Evolutionary conservation across 352 stramenopile genomes (phyloP).

Genomic region (Phytophthora hybrid): DNA sequence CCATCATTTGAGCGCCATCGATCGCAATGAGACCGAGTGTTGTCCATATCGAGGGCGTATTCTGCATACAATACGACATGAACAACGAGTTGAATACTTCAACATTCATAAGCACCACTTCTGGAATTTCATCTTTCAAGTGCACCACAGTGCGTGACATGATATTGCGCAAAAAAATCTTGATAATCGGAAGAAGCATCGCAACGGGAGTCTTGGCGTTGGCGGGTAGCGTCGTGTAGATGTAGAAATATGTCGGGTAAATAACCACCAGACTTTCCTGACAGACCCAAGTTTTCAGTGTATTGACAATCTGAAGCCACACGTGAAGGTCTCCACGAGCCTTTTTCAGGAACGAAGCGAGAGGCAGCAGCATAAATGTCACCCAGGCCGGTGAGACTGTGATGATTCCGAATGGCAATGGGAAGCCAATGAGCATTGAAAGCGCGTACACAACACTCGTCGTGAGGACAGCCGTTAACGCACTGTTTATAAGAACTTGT

Average conservation of each 20-base stretch:
- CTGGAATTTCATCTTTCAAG: constrained; percentile 34
- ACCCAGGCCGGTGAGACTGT: constrained; percentile 24
- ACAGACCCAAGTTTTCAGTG: constrained; percentile 19
- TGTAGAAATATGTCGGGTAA: constrained; percentile 43
- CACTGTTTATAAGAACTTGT: constrained; percentile 3
- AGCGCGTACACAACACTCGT: constrained; percentile 17
- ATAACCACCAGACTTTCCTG: constrained; percentile 35
- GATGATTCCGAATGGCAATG: constrained; percentile 47
- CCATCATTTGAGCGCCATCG: constrained; percentile 28
- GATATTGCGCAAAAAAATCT: constrained; percentile 35
- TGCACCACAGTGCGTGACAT: constrained; percentile 28
- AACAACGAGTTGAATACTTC: constrained; percentile 57
- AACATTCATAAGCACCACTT: constrained; percentile 52
- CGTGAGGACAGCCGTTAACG: constrained; percentile 9
- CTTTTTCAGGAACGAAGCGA: constrained; percentile 12
- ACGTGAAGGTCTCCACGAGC: constrained; percentile 20
- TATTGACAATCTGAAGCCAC: constrained; percentile 19
- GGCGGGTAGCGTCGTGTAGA: constrained; percentile 28
- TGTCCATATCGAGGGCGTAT: constrained; percentile 38
- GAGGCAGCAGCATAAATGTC: constrained; percentile 16
- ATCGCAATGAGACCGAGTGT: constrained; percentile 34
- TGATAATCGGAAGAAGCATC: constrained; percentile 42
- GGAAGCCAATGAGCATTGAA: constrained; percentile 38
- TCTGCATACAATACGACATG: constrained; percentile 55
- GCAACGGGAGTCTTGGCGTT: constrained; percentile 24